Percentiles rank a stretch among this genome's conserved stretches.
These are phyloP conservation scores for Jaenimonas drosophilae DNA, from an alignment of 208 protist genomes.

Conservation along the genomic window DNA sequence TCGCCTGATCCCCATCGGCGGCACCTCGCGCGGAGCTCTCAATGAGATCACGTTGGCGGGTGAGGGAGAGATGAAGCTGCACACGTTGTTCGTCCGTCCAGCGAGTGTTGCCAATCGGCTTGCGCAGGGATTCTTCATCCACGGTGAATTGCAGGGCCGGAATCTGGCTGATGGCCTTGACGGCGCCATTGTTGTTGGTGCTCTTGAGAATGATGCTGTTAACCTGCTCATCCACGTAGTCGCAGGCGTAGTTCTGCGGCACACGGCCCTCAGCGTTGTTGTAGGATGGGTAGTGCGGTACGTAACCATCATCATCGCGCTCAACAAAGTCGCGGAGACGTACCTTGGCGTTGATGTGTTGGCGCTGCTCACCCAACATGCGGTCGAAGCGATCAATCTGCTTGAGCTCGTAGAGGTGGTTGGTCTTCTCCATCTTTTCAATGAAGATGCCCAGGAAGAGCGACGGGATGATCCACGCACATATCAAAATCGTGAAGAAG, in stretches of 20 bases:
- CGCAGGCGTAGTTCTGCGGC: background rate
- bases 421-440: conserved; percentile 80
- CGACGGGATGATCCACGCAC: conserved; percentile 80
- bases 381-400: conserved; percentile 67
- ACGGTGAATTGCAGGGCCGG: too few species aligned
- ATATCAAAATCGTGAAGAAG: conserved; percentile 70
- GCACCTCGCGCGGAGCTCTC: conserved; percentile 59
- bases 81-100: conserved; percentile 86
- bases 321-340: conserved; percentile 70
- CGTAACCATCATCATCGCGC: conserved; percentile 51
- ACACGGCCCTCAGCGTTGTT: conserved; percentile 4
- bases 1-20: too few species aligned
- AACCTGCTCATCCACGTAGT: background rate
- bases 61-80: conserved; percentile 82
- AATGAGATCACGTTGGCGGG: conserved; percentile 58
- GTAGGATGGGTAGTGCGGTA: conserved; percentile 42
- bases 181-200: background rate
- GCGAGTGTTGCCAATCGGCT: conserved; percentile 15
- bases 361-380: conserved; percentile 72
- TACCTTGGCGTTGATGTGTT: conserved; percentile 44
- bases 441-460: conserved; percentile 86
- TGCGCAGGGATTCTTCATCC: conserved; percentile 8
- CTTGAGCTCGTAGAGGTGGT: conserved; percentile 61
- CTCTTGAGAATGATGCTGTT: background rate
- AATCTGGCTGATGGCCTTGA: too few species aligned